Conservation (phyloP, 345 rosid genomes). For the Cardiospermum halicacabum region DNA sequence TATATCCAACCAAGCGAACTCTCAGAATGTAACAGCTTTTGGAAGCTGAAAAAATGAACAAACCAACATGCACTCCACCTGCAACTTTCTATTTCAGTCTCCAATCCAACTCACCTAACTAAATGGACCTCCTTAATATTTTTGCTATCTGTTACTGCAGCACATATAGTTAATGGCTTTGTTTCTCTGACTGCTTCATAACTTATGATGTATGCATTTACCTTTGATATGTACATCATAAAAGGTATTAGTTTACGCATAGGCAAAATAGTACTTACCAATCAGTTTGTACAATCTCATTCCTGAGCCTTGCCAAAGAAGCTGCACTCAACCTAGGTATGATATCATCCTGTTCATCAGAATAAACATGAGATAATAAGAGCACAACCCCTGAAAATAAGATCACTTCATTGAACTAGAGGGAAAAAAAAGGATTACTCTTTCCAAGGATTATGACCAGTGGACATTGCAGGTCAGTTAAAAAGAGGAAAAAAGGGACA, state of each 20-base stretch:
- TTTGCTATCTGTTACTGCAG: neutral
- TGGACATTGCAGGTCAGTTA: too few relatives aligned
- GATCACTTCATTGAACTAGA: neutral
- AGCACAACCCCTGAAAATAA: neutral
- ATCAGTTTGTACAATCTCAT: constrained; percentile 85
- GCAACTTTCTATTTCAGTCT: neutral
- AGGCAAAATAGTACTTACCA: constrained; percentile 44
- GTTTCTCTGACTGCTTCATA: neutral
- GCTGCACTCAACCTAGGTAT: constrained; percentile 75
- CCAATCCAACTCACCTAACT: neutral
- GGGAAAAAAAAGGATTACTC: neutral
- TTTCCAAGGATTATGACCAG: constrained; percentile 1
- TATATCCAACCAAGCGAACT: neutral
- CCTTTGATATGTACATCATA: neutral
- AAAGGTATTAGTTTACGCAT: neutral
- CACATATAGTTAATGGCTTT: neutral
- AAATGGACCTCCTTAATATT: neutral
- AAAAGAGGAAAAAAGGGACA: too few relatives aligned
- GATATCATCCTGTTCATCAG: constrained; percentile 66
- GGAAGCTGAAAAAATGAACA: neutral
- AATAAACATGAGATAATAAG: constrained; percentile 1
- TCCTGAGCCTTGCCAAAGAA: constrained; percentile 69
- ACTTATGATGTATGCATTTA: neutral
- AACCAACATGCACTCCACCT: neutral
- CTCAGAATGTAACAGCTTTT: neutral